Conservation (phyloP, 192 early-diverging fungal species). For the Pecoramyces ruminantium region DNA sequence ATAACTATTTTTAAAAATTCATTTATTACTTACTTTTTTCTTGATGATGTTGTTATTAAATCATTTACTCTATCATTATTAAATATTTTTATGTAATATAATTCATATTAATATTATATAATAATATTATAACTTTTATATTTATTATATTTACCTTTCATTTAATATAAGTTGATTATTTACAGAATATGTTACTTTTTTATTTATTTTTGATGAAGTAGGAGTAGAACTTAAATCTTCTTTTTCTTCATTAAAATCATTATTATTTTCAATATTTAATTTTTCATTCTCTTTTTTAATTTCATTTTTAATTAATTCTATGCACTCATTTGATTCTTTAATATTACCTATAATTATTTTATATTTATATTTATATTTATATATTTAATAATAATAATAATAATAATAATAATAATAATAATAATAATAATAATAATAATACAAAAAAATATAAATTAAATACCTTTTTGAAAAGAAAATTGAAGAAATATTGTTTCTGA, state of each 20-base stretch:
- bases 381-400: not conserved
- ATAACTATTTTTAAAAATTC: too few species aligned
- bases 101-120: too few species aligned
- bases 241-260: not conserved
- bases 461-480: not conserved
- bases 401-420: too few species aligned
- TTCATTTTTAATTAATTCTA: not conserved
- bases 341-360: not conserved
- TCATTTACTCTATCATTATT: not conserved
- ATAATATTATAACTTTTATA: too few species aligned
- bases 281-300: not conserved
- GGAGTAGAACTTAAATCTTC: not conserved
- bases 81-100: too few species aligned
- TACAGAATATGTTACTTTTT: not conserved
- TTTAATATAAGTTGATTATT: not conserved
- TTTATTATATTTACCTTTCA: not conserved
- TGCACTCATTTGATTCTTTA: not conserved
- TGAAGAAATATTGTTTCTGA: not conserved
- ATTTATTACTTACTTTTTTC: not conserved
- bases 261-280: not conserved
- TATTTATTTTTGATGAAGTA: not conserved
- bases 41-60: not conserved
- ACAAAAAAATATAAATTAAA: not conserved
- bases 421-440: too few species aligned
- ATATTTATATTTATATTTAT: not conserved